Base-by-base conservation (phyloP, 768 basidiomycete species). In the Pilatotrama ljubarskyi region DNA sequence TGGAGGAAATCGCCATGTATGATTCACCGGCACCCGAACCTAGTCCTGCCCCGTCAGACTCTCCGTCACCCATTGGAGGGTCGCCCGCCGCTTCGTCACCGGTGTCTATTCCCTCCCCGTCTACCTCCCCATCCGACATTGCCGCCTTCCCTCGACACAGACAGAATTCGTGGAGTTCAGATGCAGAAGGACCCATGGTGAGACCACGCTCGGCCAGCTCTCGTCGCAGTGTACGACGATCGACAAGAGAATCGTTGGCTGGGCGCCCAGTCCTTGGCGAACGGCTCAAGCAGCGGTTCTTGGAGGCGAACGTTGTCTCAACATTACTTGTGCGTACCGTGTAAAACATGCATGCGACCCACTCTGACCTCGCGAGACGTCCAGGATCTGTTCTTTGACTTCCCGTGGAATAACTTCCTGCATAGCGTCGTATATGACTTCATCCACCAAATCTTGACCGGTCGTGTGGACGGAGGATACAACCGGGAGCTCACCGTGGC, bases 341-440 rank as follows among this genome's bases (percentile, higher is more conserved):
- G 3, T 24, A 2, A 26, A 13, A 18, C n/a, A n/a, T 36, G 17
- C 35, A 13, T 24, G 11, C n/a, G 42, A 25, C 17, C 29, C 29
- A 14, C 42, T n/a, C 36, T 50, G 9, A 50, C n/a, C 20, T 46
- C 14, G 36, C n/a, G 15, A 17, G 7, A 25, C 49, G 24, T 44
- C 22, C 66, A 96, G 94, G 91, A 95, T 66, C 80, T 98, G 37
- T 98, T 98, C 79, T 98, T 98, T 71, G 88, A 90, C 61, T 97
- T 89, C 68, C 95, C 95, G 0, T 93, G 92, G 89, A 98, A 99
- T 75, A 98, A 98, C 71, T 98, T 98, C 72, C 76, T 98, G 29
- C 97, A 99, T 71, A 94, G 92, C 68, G 89, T 95, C 29, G 93
- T 97, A 17, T 98, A 98, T 70, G 97, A 99, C 71, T 78, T 97